A percentile compares a stretch with the other conserved stretches of the same genome.
Evolutionary conservation across 2,329 filamentous ascomycete species (phyloP).

Genomic region (Geoglossum cookeanum): DNA sequence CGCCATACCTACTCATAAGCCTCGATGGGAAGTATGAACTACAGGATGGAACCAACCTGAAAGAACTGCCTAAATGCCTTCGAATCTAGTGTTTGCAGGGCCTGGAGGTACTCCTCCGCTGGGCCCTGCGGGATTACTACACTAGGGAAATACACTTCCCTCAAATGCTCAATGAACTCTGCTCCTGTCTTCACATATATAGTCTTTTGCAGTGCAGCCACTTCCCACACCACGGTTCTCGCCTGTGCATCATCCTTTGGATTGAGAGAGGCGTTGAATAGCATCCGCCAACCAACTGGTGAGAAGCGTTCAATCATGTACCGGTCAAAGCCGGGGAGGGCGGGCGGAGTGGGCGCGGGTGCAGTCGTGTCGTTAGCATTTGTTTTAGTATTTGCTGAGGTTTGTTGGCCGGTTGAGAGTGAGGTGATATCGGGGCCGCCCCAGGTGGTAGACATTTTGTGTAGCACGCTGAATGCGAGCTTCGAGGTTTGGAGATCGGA

Average conservation of each 20-base stretch:
- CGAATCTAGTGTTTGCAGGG: conserved; percentile 18
- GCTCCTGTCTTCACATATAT: conserved; percentile 83
- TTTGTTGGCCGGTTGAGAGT: conserved; percentile 11
- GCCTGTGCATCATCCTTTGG: conserved; percentile 65
- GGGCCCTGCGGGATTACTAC: conserved; percentile 46
- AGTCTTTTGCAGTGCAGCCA: conserved; percentile 67
- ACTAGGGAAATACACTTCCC: conserved; percentile 40
- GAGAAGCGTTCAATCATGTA: conserved; percentile 87
- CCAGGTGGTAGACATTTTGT: conserved; percentile 73
- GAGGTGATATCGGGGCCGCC: conserved; percentile 54
- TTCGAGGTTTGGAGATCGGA: conserved; percentile 45
- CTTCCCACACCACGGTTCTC: conserved; percentile 64
- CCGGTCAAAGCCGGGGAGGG: conserved; percentile 69
- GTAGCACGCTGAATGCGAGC: conserved; percentile 66
- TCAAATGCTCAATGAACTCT: conserved; percentile 53
- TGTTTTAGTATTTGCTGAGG: conserved; percentile 15
- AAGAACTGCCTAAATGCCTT: conserved; percentile 6
- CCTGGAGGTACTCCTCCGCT: conserved; percentile 44
- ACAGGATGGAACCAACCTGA: conserved; percentile 3
- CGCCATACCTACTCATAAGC: neutral
- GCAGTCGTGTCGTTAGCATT: conserved; percentile 26
- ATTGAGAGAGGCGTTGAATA: conserved; percentile 60
- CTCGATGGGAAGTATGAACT: neutral
- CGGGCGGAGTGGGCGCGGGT: conserved; percentile 30
- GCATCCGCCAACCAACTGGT: conserved; percentile 72